Percentiles rank a stretch among this genome's conserved stretches.
phyloP scores from a whole-genome alignment of 1,284 basidiomycete genomes.

The Bjerkandera adusta region DNA sequence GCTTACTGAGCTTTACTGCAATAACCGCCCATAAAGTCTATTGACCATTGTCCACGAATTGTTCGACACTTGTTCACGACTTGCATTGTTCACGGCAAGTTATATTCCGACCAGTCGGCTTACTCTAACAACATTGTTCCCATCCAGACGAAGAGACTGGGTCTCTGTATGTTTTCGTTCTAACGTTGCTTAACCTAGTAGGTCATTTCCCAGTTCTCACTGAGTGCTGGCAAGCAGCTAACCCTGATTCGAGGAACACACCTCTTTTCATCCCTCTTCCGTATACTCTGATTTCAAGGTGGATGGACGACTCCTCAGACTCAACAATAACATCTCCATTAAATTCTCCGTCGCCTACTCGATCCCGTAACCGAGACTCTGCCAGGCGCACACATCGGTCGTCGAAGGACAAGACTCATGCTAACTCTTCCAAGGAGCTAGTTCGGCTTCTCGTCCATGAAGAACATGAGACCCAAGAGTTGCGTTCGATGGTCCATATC shows the following conservation, averaged over 20 bases:
- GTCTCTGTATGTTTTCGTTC: conserved; percentile 3
- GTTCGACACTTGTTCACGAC: too few species aligned
- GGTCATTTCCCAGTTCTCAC: background rate
- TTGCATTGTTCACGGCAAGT: background rate
- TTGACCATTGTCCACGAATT: too few species aligned
- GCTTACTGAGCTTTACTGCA: too few species aligned
- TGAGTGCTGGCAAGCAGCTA: background rate
- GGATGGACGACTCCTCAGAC: background rate
- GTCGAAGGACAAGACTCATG: conserved; percentile 26
- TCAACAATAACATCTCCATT: background rate
- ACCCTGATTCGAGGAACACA: conserved; percentile 1
- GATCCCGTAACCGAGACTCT: background rate
- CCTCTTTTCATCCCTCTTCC: background rate
- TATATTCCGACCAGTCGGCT: background rate
- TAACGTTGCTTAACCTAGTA: background rate
- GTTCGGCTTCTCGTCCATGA: conserved; percentile 50
- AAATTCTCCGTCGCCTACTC: background rate
- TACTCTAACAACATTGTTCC: background rate
- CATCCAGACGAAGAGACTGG: conserved; percentile 8
- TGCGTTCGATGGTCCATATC: conserved; percentile 49
- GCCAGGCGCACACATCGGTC: background rate
- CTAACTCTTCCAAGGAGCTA: conserved; percentile 37
- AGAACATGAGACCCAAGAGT: conserved; percentile 51
- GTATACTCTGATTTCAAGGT: background rate
- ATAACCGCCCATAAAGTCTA: too few species aligned